Conservation (phyloP, 805 yeast genomes). For the Phaffomyces antillensis region DNA sequence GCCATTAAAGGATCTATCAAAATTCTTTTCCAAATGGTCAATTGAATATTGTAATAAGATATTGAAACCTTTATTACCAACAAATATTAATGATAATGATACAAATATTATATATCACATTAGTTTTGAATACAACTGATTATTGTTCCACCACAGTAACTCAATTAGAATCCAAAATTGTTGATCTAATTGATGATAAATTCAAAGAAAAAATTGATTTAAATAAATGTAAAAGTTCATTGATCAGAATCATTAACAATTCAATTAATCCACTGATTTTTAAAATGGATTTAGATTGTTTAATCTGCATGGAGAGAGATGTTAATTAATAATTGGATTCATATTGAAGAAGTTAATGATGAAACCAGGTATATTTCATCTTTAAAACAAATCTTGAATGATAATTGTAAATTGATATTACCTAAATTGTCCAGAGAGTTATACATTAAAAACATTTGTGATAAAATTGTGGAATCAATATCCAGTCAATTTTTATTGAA, state of each 20-base stretch:
- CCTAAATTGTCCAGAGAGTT: slow-evolving; percentile 60
- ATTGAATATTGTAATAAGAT: slow-evolving; percentile 48
- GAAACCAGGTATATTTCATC: slow-evolving; percentile 65
- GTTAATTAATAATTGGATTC: slow-evolving; percentile 67
- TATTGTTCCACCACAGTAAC: slow-evolving; percentile 73
- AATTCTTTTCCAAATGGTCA: slow-evolving; percentile 61
- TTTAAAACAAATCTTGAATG: slow-evolving; percentile 39
- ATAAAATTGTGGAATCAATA: slow-evolving; percentile 62
- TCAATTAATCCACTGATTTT: slow-evolving; percentile 49
- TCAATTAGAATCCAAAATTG: slow-evolving; percentile 63
- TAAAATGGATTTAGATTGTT: slow-evolving; percentile 51
- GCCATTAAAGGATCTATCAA: slow-evolving; percentile 38
- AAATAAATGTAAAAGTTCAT: slow-evolving; percentile 48
- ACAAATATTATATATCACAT: slow-evolving; percentile 57
- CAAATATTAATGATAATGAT: slow-evolving; percentile 40
- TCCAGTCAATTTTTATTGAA: slow-evolving; percentile 48
- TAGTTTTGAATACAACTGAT: slow-evolving; percentile 82
- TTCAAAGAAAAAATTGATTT: slow-evolving; percentile 41
- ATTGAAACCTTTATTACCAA: slow-evolving; percentile 43
- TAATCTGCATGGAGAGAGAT: slow-evolving; percentile 80
- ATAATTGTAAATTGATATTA: slow-evolving; percentile 40
- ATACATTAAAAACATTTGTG: slow-evolving; percentile 67
- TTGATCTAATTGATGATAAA: slow-evolving; percentile 34
- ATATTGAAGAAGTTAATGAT: slow-evolving; percentile 56
- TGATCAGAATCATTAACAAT: slow-evolving; percentile 48